Evolutionary conservation across 1,139 yeast genomes (phyloP), one percentile per base, ranked within the genome.

Genomic region (Debaryomyces udenii): DNA sequence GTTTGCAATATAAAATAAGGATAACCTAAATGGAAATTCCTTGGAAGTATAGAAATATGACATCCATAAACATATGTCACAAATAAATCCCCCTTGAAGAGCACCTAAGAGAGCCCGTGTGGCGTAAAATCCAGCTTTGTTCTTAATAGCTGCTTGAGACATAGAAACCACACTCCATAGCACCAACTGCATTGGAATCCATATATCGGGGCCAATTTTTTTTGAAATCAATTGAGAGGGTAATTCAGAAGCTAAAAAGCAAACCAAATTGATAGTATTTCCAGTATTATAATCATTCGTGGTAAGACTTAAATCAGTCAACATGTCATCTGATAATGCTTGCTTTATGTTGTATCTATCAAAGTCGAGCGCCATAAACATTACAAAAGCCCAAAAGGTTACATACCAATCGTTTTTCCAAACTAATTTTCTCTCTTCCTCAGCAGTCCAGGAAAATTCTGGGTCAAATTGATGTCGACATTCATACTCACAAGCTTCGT

Each of bases 141-240:
- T 55, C n/a, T 38, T 47, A 29, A 66, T 45, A 3, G 59, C 55
- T 3, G 57, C 60, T 43, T 66, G 70, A 15, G 50, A 46, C 29
- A 58, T 53, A n/a, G 68, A 59, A 16, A 63, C 61, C 4, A 64
- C 41, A 44, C 62, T 53, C 71, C 71, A 66, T 9, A 55, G 38
- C 16, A 56, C 47, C 49, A 66, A 62, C 46, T 66, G 72, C 24
- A 55, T 46, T 2, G 71, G 71, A 38, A 78, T 68, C 73, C 80
- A 78, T 32, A 68, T 49, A 51, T 77, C 81, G 4, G 80, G 71
- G 5, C 83, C 83, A 20, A 78, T 40, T 41, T 63, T 66, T 51
- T 78, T 78, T 7, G 80, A 71, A 15, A 78, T 50, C 48, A 78
- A 57, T 52, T 77, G 82, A 1, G 82, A 77, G 0, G 83, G 83